phyloP scores from a whole-genome alignment of 1,284 basidiomycete species.

The Kwoniella shivajii region DNA sequence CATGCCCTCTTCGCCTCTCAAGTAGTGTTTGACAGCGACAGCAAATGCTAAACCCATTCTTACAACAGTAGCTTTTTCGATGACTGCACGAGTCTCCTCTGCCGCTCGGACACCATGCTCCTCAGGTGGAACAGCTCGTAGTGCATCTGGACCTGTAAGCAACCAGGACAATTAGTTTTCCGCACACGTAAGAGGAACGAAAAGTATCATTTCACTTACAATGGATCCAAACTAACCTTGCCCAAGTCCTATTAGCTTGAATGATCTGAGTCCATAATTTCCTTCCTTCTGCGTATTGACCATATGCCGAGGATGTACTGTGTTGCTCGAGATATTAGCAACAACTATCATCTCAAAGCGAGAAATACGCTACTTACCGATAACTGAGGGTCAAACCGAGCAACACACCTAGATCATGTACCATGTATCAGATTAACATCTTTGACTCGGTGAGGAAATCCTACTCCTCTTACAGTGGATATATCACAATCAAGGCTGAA shows the following conservation, averaged over 20 bases:
- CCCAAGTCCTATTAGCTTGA: constrained; percentile 54
- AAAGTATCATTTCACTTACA: constrained; percentile 26
- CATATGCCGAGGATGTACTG: constrained; percentile 73
- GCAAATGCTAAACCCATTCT: constrained; percentile 66
- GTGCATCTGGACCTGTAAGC: constrained; percentile 38
- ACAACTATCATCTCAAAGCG: background rate
- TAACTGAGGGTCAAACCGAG: constrained; percentile 51
- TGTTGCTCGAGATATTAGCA: constrained; percentile 40
- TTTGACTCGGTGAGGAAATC: too few relatives aligned
- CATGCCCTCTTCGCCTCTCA: constrained; percentile 68
- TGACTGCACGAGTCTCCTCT: constrained; percentile 57
- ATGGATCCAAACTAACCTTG: constrained; percentile 49
- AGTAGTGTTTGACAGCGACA: constrained; percentile 55
- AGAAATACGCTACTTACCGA: constrained; percentile 26
- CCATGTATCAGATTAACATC: background rate
- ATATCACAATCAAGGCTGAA: background rate
- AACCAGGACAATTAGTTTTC: background rate
- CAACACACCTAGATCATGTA: constrained; percentile 35
- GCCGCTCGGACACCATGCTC: constrained; percentile 53
- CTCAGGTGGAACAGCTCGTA: constrained; percentile 19
- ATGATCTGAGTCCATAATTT: constrained; percentile 70
- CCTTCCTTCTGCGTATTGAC: constrained; percentile 73
- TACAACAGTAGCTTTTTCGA: constrained; percentile 74
- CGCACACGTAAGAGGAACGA: background rate
- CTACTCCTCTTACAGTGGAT: too few relatives aligned